Evolutionary conservation across 352 stramenopile genomes (phyloP).

Genomic region (Globisporangium heterothallicum): DNA sequence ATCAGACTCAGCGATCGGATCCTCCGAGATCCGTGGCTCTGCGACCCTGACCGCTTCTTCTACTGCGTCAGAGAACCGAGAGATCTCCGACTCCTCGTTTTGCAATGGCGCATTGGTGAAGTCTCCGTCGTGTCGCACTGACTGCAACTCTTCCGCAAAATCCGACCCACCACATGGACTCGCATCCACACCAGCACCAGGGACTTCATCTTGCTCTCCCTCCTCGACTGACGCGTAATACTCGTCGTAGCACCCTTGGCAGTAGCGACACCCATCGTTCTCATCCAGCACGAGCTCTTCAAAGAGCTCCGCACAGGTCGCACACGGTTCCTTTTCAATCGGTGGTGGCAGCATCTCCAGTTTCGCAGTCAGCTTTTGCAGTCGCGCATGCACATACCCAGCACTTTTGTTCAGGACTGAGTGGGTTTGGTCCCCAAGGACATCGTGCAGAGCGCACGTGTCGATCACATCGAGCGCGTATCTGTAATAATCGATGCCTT

Average conservation of each 20-base stretch:
- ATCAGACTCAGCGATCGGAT: background rate
- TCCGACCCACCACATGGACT: no score
- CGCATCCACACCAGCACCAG: no score
- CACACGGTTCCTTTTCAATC: constrained; percentile 20
- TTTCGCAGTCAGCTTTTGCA: constrained; percentile 9
- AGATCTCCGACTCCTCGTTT: background rate
- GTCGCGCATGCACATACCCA: constrained; percentile 15
- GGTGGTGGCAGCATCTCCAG: constrained; percentile 2
- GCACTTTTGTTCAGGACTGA: constrained; percentile 24
- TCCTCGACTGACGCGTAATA: constrained; percentile 37
- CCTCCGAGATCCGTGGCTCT: background rate
- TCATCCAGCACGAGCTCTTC: constrained; percentile 44
- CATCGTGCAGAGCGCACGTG: constrained; percentile 22
- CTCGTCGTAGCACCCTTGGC: constrained; percentile 52
- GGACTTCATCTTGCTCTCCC: background rate
- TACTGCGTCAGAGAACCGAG: background rate
- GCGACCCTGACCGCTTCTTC: background rate
- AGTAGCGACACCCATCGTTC: constrained; percentile 66
- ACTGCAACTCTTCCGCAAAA: no score
- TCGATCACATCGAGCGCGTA: constrained; percentile 51
- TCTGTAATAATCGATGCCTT: constrained; percentile 31
- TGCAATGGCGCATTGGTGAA: no score
- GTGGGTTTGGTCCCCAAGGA: constrained; percentile 17
- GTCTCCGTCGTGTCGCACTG: no score
- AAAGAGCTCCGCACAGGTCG: constrained; percentile 37